phyloP scores from a whole-genome alignment of 331 rosid species.

The Telfairia occidentalis region DNA sequence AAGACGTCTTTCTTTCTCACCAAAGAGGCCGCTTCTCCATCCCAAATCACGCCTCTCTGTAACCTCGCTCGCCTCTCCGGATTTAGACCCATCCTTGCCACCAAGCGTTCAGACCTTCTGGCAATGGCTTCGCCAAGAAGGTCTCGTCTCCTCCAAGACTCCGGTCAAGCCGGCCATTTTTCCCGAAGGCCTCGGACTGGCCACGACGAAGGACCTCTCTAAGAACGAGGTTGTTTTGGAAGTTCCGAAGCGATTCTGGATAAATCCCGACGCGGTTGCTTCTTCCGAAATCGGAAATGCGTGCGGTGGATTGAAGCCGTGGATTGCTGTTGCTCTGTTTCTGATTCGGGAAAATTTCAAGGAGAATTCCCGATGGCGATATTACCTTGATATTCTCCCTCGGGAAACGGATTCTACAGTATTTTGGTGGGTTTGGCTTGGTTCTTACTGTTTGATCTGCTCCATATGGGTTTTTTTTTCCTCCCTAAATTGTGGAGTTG shows the following conservation, averaged over 20 bases:
- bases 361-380: constrained; percentile 57
- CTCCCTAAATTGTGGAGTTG: constrained; percentile 38
- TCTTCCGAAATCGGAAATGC: constrained; percentile 70
- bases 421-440: constrained; percentile 70
- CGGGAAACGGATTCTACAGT: constrained; percentile 66
- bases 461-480: neutral
- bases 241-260: constrained; percentile 89
- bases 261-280: constrained; percentile 87
- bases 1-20: constrained; percentile 1
- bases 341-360: constrained; percentile 52
- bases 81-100: constrained; percentile 46
- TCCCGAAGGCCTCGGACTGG: constrained; percentile 67
- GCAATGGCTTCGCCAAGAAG: constrained; percentile 79
- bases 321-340: constrained; percentile 78
- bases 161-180: constrained; percentile 69
- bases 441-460: constrained; percentile 1
- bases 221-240: constrained; percentile 78
- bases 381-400: constrained; percentile 63
- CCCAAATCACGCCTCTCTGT: constrained; percentile 23
- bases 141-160: constrained; percentile 64
- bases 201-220: constrained; percentile 49
- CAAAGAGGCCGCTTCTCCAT: constrained; percentile 16
- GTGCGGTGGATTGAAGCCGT: constrained; percentile 73
- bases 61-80: constrained; percentile 28
- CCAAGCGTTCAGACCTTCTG: constrained; percentile 61